A percentile compares a stretch with the other conserved stretches of the same genome.
These are phyloP conservation scores for Paramecium sexaurelia DNA, from an alignment of 73 alveolate genomes.

Conservation along the genomic window DNA sequence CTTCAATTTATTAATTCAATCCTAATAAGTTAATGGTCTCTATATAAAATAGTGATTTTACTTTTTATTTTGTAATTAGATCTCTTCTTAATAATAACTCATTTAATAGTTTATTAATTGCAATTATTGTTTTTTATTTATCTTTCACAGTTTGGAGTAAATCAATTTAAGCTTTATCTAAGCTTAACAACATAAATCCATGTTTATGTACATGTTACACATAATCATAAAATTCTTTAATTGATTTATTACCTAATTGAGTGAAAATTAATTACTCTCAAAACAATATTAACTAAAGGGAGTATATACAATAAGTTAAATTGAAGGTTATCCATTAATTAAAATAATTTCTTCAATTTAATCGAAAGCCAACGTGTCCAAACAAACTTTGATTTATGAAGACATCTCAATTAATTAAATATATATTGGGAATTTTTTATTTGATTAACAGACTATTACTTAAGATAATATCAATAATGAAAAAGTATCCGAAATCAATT, in stretches of 20 bases:
- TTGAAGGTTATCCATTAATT: not conserved
- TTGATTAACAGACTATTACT: no score
- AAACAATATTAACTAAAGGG: slow-evolving; percentile 47
- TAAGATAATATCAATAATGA: no score
- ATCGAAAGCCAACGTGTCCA: slow-evolving; percentile 38
- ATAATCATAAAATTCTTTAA: not conserved
- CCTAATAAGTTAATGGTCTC: slow-evolving; percentile 4
- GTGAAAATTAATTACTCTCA: not conserved
- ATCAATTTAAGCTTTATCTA: not conserved
- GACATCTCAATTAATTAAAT: not conserved
- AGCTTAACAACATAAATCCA: not conserved
- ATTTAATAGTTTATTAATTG: not conserved
- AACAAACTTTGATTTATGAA: not conserved
- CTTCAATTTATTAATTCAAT: not conserved
- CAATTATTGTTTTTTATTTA: not conserved
- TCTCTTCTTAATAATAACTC: slow-evolving; percentile 26
- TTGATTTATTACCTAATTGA: not conserved
- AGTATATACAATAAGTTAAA: not conserved
- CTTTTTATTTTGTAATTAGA: not conserved
- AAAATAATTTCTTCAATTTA: slow-evolving; percentile 18
- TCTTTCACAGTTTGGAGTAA: not conserved
- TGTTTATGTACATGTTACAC: not conserved
- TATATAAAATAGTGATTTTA: not conserved
- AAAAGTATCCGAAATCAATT: not conserved
- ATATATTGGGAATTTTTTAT: not conserved